Percentiles rank a stretch among this genome's conserved stretches.
phyloP scores from a whole-genome alignment of 306 rosid genomes.

The Psophocarpus tetragonolobus region DNA sequence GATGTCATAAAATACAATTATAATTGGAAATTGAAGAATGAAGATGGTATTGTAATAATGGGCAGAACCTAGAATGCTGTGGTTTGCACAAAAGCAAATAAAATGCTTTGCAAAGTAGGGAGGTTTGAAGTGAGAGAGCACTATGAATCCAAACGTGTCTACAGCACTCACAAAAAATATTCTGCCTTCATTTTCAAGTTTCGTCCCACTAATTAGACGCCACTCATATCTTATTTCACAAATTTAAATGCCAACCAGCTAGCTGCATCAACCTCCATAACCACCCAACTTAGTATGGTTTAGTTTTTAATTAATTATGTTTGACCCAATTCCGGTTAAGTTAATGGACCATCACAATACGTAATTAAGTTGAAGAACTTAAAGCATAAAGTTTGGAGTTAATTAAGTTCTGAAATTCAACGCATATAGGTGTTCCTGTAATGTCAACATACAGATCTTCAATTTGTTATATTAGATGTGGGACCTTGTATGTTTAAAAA shows the following conservation, averaged over 20 bases:
- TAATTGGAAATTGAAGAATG: background rate
- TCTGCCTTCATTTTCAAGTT: slow-evolving; percentile 27
- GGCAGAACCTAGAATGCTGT: slow-evolving; percentile 20
- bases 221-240: slow-evolving; percentile 27
- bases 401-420: background rate
- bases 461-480: no score
- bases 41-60: background rate
- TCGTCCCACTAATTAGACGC: slow-evolving; percentile 34
- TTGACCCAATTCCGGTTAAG: no score
- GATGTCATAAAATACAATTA: no score
- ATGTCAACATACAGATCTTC: slow-evolving; percentile 21
- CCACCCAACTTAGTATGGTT: slow-evolving; percentile 13
- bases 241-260: slow-evolving; percentile 47
- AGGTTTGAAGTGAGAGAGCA: background rate
- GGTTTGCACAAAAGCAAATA: background rate
- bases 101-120: slow-evolving; percentile 7
- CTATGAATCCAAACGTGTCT: slow-evolving; percentile 31
- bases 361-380: background rate
- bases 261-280: slow-evolving; percentile 33
- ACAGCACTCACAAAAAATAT: slow-evolving; percentile 30
- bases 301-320: slow-evolving; percentile 26
- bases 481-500: no score
- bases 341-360: slow-evolving; percentile 6
- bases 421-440: background rate
- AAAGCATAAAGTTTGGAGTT: background rate